phyloP scores from a whole-genome alignment of 169 alveolate genomes.

The Toxoplasma gondii region DNA sequence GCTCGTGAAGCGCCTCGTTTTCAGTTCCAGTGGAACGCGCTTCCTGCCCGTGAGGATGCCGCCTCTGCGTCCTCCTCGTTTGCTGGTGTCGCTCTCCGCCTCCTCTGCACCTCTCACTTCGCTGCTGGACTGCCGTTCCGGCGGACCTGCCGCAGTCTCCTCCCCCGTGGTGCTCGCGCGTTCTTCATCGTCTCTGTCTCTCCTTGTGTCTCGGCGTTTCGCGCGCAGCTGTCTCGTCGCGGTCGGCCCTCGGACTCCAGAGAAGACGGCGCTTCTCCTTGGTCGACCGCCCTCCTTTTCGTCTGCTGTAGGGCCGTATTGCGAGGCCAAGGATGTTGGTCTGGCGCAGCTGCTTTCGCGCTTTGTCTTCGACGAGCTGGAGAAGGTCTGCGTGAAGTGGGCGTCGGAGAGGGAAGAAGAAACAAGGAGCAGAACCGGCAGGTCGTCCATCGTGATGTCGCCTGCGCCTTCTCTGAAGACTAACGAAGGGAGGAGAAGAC shows the following conservation, averaged over 20 bases:
- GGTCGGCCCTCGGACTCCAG: conserved; percentile 4
- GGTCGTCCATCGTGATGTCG: neutral
- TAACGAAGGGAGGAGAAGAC: neutral
- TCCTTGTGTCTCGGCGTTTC: neutral
- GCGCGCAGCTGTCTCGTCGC: neutral
- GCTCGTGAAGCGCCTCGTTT: no score
- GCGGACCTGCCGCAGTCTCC: no score
- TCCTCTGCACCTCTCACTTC: no score
- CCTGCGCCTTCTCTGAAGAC: neutral
- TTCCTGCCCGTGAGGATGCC: no score
- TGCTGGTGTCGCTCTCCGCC: no score
- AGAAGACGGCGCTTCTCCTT: neutral
- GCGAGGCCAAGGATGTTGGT: neutral
- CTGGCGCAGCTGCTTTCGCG: neutral
- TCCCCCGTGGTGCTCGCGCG: no score
- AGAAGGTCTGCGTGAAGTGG: neutral
- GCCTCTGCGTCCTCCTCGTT: no score
- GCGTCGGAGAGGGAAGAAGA: neutral
- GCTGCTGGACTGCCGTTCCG: no score
- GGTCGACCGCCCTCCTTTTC: neutral
- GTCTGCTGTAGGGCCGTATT: neutral
- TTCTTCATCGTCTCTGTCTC: neutral
- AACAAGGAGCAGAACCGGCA: no score
- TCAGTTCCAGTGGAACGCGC: no score
- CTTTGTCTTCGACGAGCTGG: neutral